phyloP scores from a whole-genome alignment of 176 grass and related monocot genomes.

The Puya raimondii region DNA sequence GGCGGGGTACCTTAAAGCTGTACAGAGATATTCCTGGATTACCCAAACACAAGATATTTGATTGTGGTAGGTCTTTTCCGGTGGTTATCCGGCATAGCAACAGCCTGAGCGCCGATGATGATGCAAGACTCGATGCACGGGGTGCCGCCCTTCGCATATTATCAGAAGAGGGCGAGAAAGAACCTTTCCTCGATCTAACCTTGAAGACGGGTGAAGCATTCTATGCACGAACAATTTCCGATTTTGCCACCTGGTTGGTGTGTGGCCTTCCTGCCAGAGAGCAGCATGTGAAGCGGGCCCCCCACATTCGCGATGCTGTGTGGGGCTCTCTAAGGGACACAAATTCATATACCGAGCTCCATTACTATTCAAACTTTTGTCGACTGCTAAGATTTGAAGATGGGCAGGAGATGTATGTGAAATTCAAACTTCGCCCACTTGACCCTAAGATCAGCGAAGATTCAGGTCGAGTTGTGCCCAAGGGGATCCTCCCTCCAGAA shows the following conservation, averaged over 20 bases:
- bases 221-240: constrained; percentile 49
- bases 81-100: constrained; percentile 63
- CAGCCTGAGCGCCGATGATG: constrained; percentile 67
- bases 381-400: constrained; percentile 51
- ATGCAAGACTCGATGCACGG: constrained; percentile 50
- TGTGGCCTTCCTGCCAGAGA: constrained; percentile 62
- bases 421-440: constrained; percentile 51
- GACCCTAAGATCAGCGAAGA: constrained; percentile 35
- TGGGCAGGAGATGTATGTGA: constrained; percentile 56
- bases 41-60: constrained; percentile 55
- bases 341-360: constrained; percentile 46
- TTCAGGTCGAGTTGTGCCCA: constrained; percentile 39
- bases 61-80: constrained; percentile 33
- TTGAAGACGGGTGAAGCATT: constrained; percentile 60
- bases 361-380: constrained; percentile 71
- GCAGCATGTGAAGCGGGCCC: constrained; percentile 43
- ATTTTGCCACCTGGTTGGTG: constrained; percentile 53
- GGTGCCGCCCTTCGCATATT: constrained; percentile 54
- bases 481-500: constrained; percentile 48
- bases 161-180: constrained; percentile 31
- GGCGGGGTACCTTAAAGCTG: constrained; percentile 42
- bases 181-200: constrained; percentile 49
- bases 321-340: constrained; percentile 59
- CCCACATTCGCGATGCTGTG: constrained; percentile 56
- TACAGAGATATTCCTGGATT: constrained; percentile 33